These are phyloP conservation scores for Lactuca saligna DNA, from an alignment of 129 eudicot genomes.

Conservation along the genomic window DNA sequence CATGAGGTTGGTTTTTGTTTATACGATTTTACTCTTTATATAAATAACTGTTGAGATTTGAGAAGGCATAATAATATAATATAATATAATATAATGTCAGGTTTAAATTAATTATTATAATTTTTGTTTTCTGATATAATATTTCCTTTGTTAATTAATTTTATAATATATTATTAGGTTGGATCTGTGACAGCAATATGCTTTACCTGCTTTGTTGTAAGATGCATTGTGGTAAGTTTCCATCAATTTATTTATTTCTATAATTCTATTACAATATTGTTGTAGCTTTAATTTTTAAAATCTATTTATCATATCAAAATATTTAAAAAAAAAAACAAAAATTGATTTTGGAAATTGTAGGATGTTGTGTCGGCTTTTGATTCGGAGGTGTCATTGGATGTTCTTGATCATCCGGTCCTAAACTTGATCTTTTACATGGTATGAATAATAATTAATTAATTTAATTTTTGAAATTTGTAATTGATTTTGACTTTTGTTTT, in stretches of 20 bases:
- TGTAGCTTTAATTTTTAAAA: no score
- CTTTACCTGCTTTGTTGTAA: constrained; percentile 68
- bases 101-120: not conserved
- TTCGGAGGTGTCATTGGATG: constrained; percentile 66
- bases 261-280: not conserved
- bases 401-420: constrained; percentile 74
- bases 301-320: no score
- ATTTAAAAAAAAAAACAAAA: no score
- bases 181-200: constrained; percentile 88
- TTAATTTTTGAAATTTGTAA: not conserved
- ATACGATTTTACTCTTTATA: constrained; percentile 8
- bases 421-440: constrained; percentile 84
- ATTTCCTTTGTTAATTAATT: not conserved
- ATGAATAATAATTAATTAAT: not conserved
- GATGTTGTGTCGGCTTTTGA: constrained; percentile 77
- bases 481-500: no score
- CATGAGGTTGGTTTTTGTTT: constrained; percentile 62
- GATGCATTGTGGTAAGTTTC: constrained; percentile 73
- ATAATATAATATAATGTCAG: no score
- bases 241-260: not conserved
- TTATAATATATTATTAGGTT: constrained; percentile 49
- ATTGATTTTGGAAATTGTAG: constrained; percentile 31
- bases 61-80: no score
- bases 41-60: not conserved
- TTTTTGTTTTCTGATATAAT: no score